Evolutionary conservation across 129 eudicot species (phyloP).

Genomic region (Centaurea solstitialis): DNA sequence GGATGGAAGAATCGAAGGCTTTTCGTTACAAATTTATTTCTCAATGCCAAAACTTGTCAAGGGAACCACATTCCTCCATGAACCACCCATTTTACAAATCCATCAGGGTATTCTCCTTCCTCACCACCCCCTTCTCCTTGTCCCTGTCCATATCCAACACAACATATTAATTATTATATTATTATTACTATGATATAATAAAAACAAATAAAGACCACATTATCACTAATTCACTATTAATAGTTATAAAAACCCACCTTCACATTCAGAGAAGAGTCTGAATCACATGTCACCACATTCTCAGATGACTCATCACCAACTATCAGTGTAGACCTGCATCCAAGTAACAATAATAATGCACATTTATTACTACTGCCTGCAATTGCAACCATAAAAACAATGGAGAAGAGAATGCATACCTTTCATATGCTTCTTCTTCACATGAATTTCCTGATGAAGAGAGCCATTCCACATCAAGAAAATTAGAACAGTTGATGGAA

Average conservation of each 20-base stretch:
- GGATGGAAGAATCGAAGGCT: slow-evolving; percentile 24
- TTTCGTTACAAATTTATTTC: slow-evolving; percentile 6
- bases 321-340: slow-evolving; percentile 59
- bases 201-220: no score
- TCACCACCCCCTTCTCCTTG: slow-evolving; percentile 4
- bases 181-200: not conserved
- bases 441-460: slow-evolving; percentile 85
- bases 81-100: slow-evolving; percentile 60
- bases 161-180: not conserved
- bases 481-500: slow-evolving; percentile 65
- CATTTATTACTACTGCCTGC: not conserved
- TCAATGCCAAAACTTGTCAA: slow-evolving; percentile 30
- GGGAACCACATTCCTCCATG: slow-evolving; percentile 62
- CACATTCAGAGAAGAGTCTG: slow-evolving; percentile 38
- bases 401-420: slow-evolving; percentile 32
- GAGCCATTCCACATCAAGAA: slow-evolving; percentile 76
- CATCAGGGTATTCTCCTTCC: slow-evolving; percentile 41
- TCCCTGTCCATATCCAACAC: slow-evolving; percentile 37
- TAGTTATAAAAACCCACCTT: slow-evolving; percentile 34
- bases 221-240: no score
- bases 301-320: slow-evolving; percentile 54
- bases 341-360: not conserved
- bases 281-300: slow-evolving; percentile 36
- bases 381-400: not conserved
- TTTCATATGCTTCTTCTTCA: slow-evolving; percentile 77